Evolutionary conservation across 768 basidiomycete species (phyloP).

Genomic region (Naganishia antarctica): DNA sequence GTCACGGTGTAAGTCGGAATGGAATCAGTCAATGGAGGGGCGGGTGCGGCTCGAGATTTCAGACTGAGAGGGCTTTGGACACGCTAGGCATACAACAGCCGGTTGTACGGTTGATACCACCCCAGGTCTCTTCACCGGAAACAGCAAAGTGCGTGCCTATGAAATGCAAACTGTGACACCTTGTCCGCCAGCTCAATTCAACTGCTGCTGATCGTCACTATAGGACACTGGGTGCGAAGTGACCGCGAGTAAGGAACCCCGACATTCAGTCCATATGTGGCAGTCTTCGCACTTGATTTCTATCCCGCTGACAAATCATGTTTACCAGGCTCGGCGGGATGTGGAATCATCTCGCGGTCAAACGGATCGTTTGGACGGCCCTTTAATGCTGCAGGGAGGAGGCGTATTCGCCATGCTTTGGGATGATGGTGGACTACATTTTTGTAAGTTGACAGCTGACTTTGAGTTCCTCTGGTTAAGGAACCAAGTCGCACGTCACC

Average conservation of each 20-base stretch:
- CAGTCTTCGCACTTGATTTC: too few species aligned
- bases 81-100: constrained; percentile 39
- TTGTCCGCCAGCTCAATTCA: too few species aligned
- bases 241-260: too few species aligned
- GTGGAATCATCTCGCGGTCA: constrained; percentile 73
- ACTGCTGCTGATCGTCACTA: too few species aligned
- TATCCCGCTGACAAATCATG: not conserved
- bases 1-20: constrained; percentile 38
- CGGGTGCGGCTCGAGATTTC: too few species aligned
- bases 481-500: too few species aligned
- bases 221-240: constrained; percentile 34
- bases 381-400: constrained; percentile 72
- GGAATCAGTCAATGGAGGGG: too few species aligned
- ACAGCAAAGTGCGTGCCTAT: too few species aligned
- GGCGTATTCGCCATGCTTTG: constrained; percentile 87
- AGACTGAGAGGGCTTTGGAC: too few species aligned
- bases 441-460: constrained; percentile 49
- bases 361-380: constrained; percentile 74
- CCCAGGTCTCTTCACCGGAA: constrained; percentile 37
- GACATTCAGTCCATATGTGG: too few species aligned
- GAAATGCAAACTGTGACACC: too few species aligned
- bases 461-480: not conserved
- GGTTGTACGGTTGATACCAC: constrained; percentile 39
- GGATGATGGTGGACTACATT: constrained; percentile 61
- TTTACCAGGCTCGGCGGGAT: constrained; percentile 56